Conservation (phyloP, 2,329 filamentous ascomycete species). For the Triangularia setosa region DNA sequence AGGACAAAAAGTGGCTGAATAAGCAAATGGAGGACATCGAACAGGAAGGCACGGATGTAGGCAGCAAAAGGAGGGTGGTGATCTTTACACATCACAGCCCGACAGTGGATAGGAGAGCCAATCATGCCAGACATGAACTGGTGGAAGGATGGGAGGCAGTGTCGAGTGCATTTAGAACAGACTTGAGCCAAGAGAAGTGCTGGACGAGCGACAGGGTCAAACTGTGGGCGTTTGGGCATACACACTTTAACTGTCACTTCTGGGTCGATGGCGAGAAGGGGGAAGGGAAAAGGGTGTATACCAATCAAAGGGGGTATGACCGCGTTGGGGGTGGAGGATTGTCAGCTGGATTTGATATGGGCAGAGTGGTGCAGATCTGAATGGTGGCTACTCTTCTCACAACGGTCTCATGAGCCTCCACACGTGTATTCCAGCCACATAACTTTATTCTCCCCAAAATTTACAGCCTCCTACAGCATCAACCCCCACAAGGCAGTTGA, state of each 20-base stretch:
- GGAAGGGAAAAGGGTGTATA: constrained; percentile 8
- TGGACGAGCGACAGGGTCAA: constrained; percentile 34
- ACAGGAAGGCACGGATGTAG: constrained; percentile 1
- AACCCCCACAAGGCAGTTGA: background rate
- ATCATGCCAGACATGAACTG: constrained; percentile 19
- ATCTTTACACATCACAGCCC: constrained; percentile 28
- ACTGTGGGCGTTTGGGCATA: constrained; percentile 47
- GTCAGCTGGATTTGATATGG: background rate
- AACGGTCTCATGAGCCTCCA: background rate
- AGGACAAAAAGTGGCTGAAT: constrained; percentile 29
- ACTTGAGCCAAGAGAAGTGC: constrained; percentile 34
- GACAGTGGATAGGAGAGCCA: constrained; percentile 17
- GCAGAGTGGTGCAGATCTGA: background rate
- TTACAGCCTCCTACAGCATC: background rate
- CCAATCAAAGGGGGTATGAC: constrained; percentile 23
- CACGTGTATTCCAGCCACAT: background rate
- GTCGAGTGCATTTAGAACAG: constrained; percentile 36
- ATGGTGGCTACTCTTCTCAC: background rate
- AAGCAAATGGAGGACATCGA: constrained; percentile 14
- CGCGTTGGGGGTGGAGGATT: background rate
- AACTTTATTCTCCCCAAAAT: background rate
- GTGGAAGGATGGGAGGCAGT: background rate
- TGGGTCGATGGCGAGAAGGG: constrained; percentile 6
- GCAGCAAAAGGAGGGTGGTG: constrained; percentile 8
- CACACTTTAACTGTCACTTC: constrained; percentile 43